Evolutionary conservation across 2,329 filamentous ascomycete genomes (phyloP), one percentile per base, ranked within the genome.

Genomic region (Polychaeton citri): DNA sequence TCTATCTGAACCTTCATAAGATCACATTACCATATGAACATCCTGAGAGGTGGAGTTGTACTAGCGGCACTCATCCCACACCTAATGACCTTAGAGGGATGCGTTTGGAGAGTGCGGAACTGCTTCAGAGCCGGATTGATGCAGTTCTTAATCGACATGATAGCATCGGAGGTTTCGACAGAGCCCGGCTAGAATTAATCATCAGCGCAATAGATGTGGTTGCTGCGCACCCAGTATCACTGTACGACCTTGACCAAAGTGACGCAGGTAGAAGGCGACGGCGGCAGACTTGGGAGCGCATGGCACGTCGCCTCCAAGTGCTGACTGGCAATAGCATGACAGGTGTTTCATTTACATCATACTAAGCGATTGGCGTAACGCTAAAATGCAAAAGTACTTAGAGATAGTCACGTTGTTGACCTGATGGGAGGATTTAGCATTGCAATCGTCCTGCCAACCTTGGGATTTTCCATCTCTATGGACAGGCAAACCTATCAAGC

Each of bases 91-190:
- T 36, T 10, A 38, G 44, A 32, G 43, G 37, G 12, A 45, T 48
- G 46, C 43, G 50, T 4, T 32, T 40, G 3, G 44, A 45, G 28
- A 49, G 44, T 30, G 44, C 49, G 4, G 45, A 49, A 30, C 36
- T 51, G 4, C 26, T 52, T 15, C 24, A 28, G 24, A 15, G 12
- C 7, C 24, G 15, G 5, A 15, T 28, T 15, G 21, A 43, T 39
- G 5, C 35, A 38, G 13, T 34, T 45, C 7, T 32, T 48, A 4
- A 26, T 35, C 6, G 19, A 33, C 7, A 28, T 35, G 9, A 19
- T 32, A 9, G 19, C 20, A 33, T 45, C 2, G 16, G 6, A 5
- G 18, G 26, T 15, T 26, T 24, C 5, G 47, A 49, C 33, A 28
- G 24, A 15, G 24, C 24, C 7, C 3, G 24, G 24, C 21, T 51